Base-by-base conservation (phyloP, 2,329 filamentous ascomycete genomes). In the Eutypella sp. region DNA sequence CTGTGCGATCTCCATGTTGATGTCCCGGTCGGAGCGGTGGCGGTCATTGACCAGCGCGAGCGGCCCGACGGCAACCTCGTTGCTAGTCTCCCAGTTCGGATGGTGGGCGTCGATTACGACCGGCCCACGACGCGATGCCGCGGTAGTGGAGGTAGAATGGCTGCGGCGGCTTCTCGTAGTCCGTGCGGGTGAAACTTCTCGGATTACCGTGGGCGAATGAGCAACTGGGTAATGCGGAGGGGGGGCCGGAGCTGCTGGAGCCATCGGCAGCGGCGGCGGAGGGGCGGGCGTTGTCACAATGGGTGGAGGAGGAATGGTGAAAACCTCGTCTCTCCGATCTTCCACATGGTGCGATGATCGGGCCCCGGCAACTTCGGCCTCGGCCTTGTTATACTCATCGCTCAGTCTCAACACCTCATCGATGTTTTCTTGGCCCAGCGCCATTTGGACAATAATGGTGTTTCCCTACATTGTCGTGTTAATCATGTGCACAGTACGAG, bases 401-500 rank as follows among this genome's bases (percentile, higher is more conserved):
- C 89, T 95, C 41, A 90, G 73, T 58, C 82, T 85, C 57, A 96
- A 86, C 38, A 96, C 76, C 58, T 95, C 87, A 56, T 96, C 90
- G 52, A 96, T 96, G 57, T 96, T 89, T 16, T 92, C 82, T 57
- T 95, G 91, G 15, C 89, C 87, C 5, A 97, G 76, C 9, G 92
- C 91, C 60, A 88, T 85, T 56, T 87, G 82, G 27, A 97, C 82
- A 43, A 96, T 79, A 56, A 93, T 82, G 19, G 85, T 86, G 55
- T 86, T 84, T 33, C 86, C 89, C 87, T 93, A 54, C 29, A 57
- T 52, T 78, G 49, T 72, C 68, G 46, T 44, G 37, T 29, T 8
- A 37, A 39, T 22, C 11, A n/a, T n/a, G 19, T 43, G 16, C n/a
- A 41, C 6, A 20, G 36, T 41, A 15, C 29, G 5, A 15, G 29